These are phyloP conservation scores for Gnaphalium uliginosum DNA, from an alignment of 129 eudicot species.

Conservation along the genomic window DNA sequence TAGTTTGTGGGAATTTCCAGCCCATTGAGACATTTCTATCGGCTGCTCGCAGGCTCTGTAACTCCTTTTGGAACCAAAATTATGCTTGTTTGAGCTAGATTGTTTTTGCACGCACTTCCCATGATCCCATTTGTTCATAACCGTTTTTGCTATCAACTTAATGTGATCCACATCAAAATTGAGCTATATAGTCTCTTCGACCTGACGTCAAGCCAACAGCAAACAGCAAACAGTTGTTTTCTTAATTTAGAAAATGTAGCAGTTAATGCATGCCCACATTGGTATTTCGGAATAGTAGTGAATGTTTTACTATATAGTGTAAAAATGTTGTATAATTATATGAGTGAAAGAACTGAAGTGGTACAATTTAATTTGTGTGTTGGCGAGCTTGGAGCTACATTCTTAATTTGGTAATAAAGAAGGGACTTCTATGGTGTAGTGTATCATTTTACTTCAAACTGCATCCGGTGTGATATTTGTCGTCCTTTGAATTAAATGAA, in stretches of 20 bases:
- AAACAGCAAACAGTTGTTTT: background rate
- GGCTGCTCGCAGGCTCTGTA: background rate
- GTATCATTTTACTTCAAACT: no score
- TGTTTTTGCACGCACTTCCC: background rate
- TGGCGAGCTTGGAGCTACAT: no score
- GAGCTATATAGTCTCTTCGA: constrained; percentile 1
- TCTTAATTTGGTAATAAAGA: no score
- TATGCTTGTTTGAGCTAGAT: background rate
- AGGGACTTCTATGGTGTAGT: no score
- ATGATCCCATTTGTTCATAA: background rate
- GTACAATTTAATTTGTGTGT: no score
- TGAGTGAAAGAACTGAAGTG: no score
- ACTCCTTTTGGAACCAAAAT: background rate
- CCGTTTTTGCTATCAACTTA: background rate
- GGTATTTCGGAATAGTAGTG: no score
- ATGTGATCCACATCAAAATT: background rate
- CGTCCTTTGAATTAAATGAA: constrained; percentile 1
- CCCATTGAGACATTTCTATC: background rate
- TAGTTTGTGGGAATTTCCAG: background rate
- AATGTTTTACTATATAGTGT: no score
- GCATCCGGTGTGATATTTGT: background rate
- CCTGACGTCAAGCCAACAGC: background rate
- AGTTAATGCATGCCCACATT: background rate
- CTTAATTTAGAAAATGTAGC: background rate
- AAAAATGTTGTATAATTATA: no score